These are phyloP conservation scores for Fusarium metavorans DNA, from an alignment of 2,329 filamentous ascomycete genomes.

Conservation along the genomic window DNA sequence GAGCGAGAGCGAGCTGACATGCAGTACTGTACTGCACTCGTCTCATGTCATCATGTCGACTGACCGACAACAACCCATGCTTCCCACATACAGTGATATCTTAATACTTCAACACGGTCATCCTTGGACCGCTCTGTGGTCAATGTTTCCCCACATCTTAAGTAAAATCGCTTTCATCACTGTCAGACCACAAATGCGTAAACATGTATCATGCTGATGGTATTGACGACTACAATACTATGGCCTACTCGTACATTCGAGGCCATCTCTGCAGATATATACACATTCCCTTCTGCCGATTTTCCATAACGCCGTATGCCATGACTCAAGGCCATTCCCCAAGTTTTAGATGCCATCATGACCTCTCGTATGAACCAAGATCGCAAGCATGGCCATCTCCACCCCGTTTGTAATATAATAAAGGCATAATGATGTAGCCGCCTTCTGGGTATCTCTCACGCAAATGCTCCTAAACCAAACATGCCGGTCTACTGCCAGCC, in stretches of 20 bases:
- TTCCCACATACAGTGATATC: background rate
- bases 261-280: background rate
- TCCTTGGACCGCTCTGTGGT: background rate
- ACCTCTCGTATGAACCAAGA: background rate
- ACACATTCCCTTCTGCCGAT: background rate
- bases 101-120: background rate
- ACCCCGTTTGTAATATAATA: constrained; percentile 10
- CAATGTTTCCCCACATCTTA: background rate
- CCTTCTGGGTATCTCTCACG: constrained; percentile 32
- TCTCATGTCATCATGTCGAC: background rate
- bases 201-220: background rate
- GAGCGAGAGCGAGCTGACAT: background rate
- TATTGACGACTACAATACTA: background rate
- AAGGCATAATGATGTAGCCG: constrained; percentile 7
- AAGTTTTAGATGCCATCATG: background rate
- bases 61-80: background rate
- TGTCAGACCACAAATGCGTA: background rate
- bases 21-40: background rate
- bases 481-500: constrained; percentile 9
- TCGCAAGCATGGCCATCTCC: background rate
- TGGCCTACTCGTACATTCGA: background rate
- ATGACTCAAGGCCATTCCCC: background rate
- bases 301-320: constrained; percentile 12
- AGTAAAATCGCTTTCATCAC: background rate
- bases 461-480: constrained; percentile 24